phyloP scores from a whole-genome alignment of 1,284 basidiomycete genomes.

The Austroboletus niveus region DNA sequence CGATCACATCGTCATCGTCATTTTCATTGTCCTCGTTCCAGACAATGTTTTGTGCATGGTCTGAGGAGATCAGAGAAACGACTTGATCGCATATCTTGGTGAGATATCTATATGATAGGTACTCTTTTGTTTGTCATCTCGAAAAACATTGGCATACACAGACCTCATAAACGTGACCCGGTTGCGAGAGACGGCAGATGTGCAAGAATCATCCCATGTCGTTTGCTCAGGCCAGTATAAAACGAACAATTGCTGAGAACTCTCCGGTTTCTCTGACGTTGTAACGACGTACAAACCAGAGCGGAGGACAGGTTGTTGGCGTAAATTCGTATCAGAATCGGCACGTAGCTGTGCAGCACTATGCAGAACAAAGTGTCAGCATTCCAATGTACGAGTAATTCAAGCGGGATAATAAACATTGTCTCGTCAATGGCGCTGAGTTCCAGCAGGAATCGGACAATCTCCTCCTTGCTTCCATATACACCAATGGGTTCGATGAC shows the following conservation, averaged over 20 bases:
- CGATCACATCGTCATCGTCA: constrained; percentile 21
- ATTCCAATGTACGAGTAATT: not conserved
- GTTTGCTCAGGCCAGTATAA: constrained; percentile 62
- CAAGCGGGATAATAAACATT: constrained; percentile 30
- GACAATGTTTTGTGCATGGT: constrained; percentile 42
- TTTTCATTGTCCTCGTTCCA: constrained; percentile 41
- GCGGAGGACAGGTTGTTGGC: constrained; percentile 36
- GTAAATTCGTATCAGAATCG: constrained; percentile 17
- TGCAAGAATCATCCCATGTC: constrained; percentile 55
- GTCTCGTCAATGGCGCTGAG: constrained; percentile 36
- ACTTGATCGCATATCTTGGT: constrained; percentile 56
- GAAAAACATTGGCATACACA: constrained; percentile 1
- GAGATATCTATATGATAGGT: constrained; percentile 43
- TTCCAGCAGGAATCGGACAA: constrained; percentile 43
- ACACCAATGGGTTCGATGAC: constrained; percentile 50
- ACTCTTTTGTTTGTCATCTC: not conserved
- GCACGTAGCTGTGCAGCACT: constrained; percentile 23
- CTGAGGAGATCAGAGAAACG: constrained; percentile 46
- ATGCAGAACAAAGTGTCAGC: not conserved
- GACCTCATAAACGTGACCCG: constrained; percentile 63
- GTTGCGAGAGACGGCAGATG: constrained; percentile 46
- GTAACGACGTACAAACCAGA: constrained; percentile 51
- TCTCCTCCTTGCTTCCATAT: constrained; percentile 52
- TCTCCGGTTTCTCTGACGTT: constrained; percentile 4
- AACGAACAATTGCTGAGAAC: constrained; percentile 38